Conservation (phyloP, 2,329 filamentous ascomycete genomes). For the Endoconidiophora laricicola region DNA sequence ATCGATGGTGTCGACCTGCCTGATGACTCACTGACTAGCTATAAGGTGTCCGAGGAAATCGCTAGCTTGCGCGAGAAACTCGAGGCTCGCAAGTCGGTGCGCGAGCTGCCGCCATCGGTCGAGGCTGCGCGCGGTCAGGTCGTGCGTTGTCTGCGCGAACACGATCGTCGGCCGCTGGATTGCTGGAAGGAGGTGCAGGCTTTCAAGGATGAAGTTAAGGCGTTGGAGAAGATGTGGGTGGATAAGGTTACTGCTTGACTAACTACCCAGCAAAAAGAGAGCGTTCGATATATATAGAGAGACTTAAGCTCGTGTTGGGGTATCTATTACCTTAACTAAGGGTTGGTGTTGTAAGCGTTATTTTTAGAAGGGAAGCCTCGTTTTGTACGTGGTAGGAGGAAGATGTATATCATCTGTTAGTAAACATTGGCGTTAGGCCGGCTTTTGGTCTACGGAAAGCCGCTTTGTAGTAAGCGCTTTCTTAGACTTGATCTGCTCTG, state of each 20-base stretch:
- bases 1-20: slow-evolving; percentile 33
- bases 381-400: neutral
- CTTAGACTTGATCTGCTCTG: too few relatives aligned
- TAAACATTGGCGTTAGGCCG: too few relatives aligned
- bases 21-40: slow-evolving; percentile 20
- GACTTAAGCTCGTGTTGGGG: too few relatives aligned
- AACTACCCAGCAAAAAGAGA: neutral
- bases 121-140: slow-evolving; percentile 61
- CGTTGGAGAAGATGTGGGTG: slow-evolving; percentile 75
- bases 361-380: too few relatives aligned
- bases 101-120: slow-evolving; percentile 53
- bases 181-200: slow-evolving; percentile 87
- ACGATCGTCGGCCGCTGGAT: slow-evolving; percentile 78
- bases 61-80: slow-evolving; percentile 41
- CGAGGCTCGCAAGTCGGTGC: slow-evolving; percentile 45
- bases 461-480: too few relatives aligned
- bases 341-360: too few relatives aligned
- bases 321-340: too few relatives aligned
- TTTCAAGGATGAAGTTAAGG: slow-evolving; percentile 79
- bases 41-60: slow-evolving; percentile 42
- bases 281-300: neutral
- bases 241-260: slow-evolving; percentile 44
- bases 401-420: slow-evolving; percentile 5
- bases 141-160: slow-evolving; percentile 61
- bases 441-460: too few relatives aligned